Evolutionary conservation across 164 flowering plant genomes (phyloP).

Genomic region (Sextonia rubra): DNA sequence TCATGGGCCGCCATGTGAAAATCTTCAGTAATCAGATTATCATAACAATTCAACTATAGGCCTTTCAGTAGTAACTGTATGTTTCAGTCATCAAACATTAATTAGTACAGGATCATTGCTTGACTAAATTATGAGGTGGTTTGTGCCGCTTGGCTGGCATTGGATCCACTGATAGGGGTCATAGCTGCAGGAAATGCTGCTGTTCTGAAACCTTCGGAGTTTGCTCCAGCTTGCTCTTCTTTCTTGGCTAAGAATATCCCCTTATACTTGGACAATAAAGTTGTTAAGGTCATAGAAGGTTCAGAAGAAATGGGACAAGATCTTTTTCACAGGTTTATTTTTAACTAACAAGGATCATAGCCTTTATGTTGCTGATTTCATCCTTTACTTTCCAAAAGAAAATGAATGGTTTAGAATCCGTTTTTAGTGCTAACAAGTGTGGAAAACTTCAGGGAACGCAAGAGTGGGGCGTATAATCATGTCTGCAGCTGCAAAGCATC

Average conservation of each 20-base stretch:
- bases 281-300: slow-evolving; percentile 72
- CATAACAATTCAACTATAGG: background rate
- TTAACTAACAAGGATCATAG: background rate
- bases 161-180: slow-evolving; percentile 93
- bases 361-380: background rate
- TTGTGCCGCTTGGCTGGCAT: slow-evolving; percentile 41
- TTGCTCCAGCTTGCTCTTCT: slow-evolving; percentile 60
- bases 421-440: background rate
- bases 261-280: slow-evolving; percentile 52
- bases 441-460: slow-evolving; percentile 50
- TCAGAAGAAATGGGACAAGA: slow-evolving; percentile 83
- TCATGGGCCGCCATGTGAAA: too few species aligned
- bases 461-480: slow-evolving; percentile 61
- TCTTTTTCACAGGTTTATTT: slow-evolving; percentile 75
- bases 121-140: background rate
- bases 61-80: background rate
- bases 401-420: background rate
- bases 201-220: slow-evolving; percentile 81
- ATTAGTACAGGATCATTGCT: background rate
- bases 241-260: slow-evolving; percentile 56
- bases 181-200: slow-evolving; percentile 78
- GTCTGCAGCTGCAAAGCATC: slow-evolving; percentile 82
- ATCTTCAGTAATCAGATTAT: background rate
- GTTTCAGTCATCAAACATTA: background rate
- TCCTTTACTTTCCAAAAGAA: background rate